Evolutionary conservation across 2,329 filamentous ascomycete genomes (phyloP).

Genomic region (Ceratocystis ficicola): DNA sequence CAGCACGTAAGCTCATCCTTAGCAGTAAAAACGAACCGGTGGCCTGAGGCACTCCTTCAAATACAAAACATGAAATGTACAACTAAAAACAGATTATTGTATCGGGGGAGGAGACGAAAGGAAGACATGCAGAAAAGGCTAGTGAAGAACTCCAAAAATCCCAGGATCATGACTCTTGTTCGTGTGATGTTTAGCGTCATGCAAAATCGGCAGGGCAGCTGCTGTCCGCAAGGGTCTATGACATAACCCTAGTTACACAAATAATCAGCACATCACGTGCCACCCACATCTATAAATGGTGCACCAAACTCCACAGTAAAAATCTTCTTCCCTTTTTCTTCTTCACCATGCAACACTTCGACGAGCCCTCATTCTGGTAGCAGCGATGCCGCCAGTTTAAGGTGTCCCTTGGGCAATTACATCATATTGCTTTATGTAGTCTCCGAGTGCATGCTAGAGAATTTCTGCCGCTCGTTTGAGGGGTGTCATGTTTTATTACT

Average conservation of each 20-base stretch:
- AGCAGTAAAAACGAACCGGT: neutral
- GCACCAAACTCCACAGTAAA: neutral
- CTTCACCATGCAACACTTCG: constrained; percentile 29
- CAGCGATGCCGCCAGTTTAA: constrained; percentile 8
- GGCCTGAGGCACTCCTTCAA: neutral
- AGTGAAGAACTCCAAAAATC: neutral
- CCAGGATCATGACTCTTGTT: neutral
- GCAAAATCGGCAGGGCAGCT: too few relatives aligned
- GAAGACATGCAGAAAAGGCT: neutral
- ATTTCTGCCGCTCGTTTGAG: constrained; percentile 34
- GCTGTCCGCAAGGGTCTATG: neutral
- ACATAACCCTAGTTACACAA: neutral
- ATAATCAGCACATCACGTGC: neutral
- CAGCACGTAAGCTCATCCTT: neutral
- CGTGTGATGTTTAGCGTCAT: constrained; percentile 3
- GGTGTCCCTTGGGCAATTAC: constrained; percentile 21
- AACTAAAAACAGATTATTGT: neutral
- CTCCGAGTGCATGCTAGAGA: constrained; percentile 29
- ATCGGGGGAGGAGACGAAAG: neutral
- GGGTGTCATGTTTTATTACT: constrained; percentile 31
- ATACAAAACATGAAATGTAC: neutral
- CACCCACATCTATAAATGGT: constrained; percentile 14
- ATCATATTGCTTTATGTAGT: constrained; percentile 7
- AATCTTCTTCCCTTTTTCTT: constrained; percentile 20
- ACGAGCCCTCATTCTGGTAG: constrained; percentile 18